Evolutionary conservation across 2,329 filamentous ascomycete genomes (phyloP).

Genomic region (Pestalotiopsis sp.): DNA sequence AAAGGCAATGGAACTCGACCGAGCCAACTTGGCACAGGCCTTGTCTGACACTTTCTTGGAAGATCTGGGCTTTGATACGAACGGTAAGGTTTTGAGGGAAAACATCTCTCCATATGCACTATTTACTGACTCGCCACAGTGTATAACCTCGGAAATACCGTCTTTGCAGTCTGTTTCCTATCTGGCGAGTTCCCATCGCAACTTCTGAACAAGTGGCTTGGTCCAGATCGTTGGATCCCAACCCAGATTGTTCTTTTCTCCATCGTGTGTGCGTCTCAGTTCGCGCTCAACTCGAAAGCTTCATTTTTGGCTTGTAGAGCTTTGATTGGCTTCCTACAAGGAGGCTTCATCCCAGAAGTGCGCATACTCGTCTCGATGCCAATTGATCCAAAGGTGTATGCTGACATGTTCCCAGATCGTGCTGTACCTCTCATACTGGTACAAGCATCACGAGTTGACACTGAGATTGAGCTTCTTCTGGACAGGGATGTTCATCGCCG

Average conservation of each 20-base stretch:
- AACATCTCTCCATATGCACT: background rate
- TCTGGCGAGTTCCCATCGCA: slow-evolving; percentile 63
- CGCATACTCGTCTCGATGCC: background rate
- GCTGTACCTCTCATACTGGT: slow-evolving; percentile 35
- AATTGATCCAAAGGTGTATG: background rate
- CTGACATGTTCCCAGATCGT: slow-evolving; percentile 24
- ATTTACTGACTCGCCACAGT: slow-evolving; percentile 25
- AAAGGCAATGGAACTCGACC: slow-evolving; percentile 52
- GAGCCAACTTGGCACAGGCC: slow-evolving; percentile 49
- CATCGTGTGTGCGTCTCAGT: slow-evolving; percentile 30
- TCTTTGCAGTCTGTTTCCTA: slow-evolving; percentile 55
- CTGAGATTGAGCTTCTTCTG: slow-evolving; percentile 41
- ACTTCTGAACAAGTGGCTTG: slow-evolving; percentile 55
- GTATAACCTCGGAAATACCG: slow-evolving; percentile 55
- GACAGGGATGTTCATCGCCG: slow-evolving; percentile 34
- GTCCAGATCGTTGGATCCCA: slow-evolving; percentile 32
- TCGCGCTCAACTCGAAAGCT: slow-evolving; percentile 22
- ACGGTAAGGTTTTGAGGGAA: slow-evolving; percentile 34
- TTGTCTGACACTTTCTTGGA: slow-evolving; percentile 49
- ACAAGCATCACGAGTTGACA: slow-evolving; percentile 38
- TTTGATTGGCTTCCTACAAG: slow-evolving; percentile 28
- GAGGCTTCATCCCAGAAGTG: slow-evolving; percentile 33
- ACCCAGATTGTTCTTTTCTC: slow-evolving; percentile 30
- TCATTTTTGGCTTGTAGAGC: slow-evolving; percentile 29
- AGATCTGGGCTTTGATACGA: slow-evolving; percentile 45